Conservation (phyloP, 345 rosid species). For the Euclidium syriacum region DNA sequence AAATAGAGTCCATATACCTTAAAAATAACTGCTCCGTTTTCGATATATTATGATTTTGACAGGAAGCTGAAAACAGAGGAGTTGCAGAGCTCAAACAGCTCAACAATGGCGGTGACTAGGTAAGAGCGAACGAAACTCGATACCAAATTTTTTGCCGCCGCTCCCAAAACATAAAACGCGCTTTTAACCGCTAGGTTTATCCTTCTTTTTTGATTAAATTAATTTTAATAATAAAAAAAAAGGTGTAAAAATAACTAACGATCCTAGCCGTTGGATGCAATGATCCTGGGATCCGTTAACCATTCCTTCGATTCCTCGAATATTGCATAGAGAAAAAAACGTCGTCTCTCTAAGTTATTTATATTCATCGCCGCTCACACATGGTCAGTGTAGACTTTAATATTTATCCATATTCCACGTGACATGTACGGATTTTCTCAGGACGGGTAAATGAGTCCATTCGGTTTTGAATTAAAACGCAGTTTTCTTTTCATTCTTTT, state of each 20-base stretch:
- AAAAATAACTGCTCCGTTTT: neutral
- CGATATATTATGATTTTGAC: neutral
- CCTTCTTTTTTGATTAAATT: neutral
- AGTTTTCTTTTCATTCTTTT: neutral
- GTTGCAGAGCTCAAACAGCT: slow-evolving; percentile 51
- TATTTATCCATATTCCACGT: slow-evolving; percentile 11
- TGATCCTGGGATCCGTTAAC: slow-evolving; percentile 48
- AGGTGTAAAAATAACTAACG: neutral
- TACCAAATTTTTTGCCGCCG: slow-evolving; percentile 9
- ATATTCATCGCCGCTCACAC: slow-evolving; percentile 16
- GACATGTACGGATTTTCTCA: neutral
- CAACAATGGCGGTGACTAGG: slow-evolving; percentile 73
- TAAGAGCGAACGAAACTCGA: slow-evolving; percentile 10
- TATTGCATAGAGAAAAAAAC: neutral
- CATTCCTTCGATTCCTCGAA: slow-evolving; percentile 16
- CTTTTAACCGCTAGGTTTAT: slow-evolving; percentile 24
- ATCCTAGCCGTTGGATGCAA: slow-evolving; percentile 25
- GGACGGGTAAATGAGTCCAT: slow-evolving; percentile 7
- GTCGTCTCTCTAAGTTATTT: neutral
- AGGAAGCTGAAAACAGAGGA: slow-evolving; percentile 51
- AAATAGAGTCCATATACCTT: slow-evolving; percentile 1
- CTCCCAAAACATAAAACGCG: slow-evolving; percentile 18
- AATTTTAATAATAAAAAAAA: neutral
- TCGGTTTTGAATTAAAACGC: no score
- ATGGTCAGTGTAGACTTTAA: slow-evolving; percentile 27